Percentiles rank a stretch among this genome's conserved stretches.
phyloP scores from a whole-genome alignment of 345 rosid genomes.

The Populus alba region DNA sequence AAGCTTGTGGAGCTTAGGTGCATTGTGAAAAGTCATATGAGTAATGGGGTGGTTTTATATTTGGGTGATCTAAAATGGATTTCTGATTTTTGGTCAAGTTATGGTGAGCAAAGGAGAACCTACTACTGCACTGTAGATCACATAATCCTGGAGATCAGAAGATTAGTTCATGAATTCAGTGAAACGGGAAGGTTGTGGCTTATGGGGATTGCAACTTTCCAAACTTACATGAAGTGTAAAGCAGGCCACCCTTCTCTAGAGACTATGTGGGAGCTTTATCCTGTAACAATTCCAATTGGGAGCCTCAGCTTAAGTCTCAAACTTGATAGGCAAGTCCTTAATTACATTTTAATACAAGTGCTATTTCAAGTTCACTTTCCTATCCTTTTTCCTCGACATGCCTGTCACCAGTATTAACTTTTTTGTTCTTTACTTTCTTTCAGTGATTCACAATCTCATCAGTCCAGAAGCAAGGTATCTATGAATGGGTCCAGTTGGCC shows the following conservation, averaged over 20 bases:
- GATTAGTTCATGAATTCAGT: constrained; percentile 38
- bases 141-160: constrained; percentile 54
- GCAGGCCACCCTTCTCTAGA: constrained; percentile 61
- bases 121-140: constrained; percentile 43
- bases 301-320: constrained; percentile 59
- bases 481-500: constrained; percentile 33
- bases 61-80: constrained; percentile 63
- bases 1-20: constrained; percentile 54
- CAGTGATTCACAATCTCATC: constrained; percentile 38
- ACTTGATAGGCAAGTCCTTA: constrained; percentile 42
- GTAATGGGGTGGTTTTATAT: constrained; percentile 50
- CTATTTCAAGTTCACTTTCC: background rate
- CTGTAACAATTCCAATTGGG: constrained; percentile 49
- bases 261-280: constrained; percentile 55
- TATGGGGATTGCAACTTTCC: constrained; percentile 49
- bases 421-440: constrained; percentile 8
- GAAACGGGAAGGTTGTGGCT: constrained; percentile 48
- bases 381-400: background rate
- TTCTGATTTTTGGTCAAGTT: constrained; percentile 54
- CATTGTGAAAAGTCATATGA: constrained; percentile 39
- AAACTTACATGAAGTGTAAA: constrained; percentile 58
- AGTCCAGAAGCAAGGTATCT: constrained; percentile 29
- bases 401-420: background rate
- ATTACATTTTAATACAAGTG: background rate
- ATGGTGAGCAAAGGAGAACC: constrained; percentile 46